Evolutionary conservation across 2,329 filamentous ascomycete genomes (phyloP), one percentile per base, ranked within the genome.

Genomic region (Fusarium lateritium): DNA sequence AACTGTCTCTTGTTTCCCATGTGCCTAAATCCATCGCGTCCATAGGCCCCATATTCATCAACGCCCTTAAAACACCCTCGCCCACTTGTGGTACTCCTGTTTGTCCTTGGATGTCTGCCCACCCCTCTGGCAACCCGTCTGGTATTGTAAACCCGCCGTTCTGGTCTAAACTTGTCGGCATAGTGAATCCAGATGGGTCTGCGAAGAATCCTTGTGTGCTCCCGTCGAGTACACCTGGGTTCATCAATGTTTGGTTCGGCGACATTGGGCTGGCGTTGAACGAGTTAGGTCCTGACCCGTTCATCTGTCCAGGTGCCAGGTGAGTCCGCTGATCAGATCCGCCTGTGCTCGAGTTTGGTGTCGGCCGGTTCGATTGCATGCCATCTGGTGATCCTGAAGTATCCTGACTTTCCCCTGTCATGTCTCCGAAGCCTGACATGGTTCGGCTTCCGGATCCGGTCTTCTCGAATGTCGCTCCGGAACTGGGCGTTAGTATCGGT

Each of bases 21-120:
- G 80, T 77, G 17, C 79, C 80, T 60, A 86, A 77, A 67, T 88
- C 87, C 85, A 90, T 88, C 13, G 84, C 83, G 67, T 90, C 87
- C 83, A 90, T 87, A 0, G 86, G 82, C 9, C 84, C 85, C 79
- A 89, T 84, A 56, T 83, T 85, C 83, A 89, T 87, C 57, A 89
- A 77, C 10, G 86, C 84, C 59, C 85, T 80, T 46, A 90, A 76
- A 43, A 90, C 83, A 0, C 87, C 86, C 49, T 89, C 87, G 0
- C 86, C 83, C 15, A 88, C 83, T 7, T 85, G 85, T 21, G 85
- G 85, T 79, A 88, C 85, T 10, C 81, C 83, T 9, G 81, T 76
- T 53, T 83, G 81, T 21, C 78, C 79, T 40, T 78, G 71, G 33
- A 83, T 72, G 45, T 82, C 77, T 33, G 77, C 72, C 86, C 87